Evolutionary conservation across 2,329 filamentous ascomycete genomes (phyloP), one percentile per base, ranked within the genome.

Genomic region (Graphium sp.): DNA sequence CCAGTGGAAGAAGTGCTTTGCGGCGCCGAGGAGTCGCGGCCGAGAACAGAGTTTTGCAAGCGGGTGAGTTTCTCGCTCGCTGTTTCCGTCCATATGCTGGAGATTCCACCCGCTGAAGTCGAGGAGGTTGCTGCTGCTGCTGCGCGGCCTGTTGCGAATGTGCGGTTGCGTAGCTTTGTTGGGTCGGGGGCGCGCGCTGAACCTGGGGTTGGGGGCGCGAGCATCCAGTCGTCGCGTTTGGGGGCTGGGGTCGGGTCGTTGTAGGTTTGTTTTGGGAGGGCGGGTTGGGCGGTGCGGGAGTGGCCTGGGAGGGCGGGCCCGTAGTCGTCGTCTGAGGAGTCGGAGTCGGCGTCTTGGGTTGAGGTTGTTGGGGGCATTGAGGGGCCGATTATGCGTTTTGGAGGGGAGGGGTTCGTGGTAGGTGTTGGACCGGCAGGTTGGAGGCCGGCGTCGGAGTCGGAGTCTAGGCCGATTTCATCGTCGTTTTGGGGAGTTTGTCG

Each of bases 11-110:
- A 15, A 7, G 12, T 18, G 7, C 18, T 14, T 18, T 30, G 15
- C 17, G 23, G 19, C 3, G 53, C 53, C 36, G 49, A 55, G 30
- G 36, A 48, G n/a, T 33, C 36, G 3, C 85, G 69, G 1, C 85
- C 85, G 39, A 94, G 66, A 8, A 92, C 78, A 30, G 89, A 72
- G 46, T 92, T 74, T 40, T 78, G 74, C 14, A 94, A 53, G 22
- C 82, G 66, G 49, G 77, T 74, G 33, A 80, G 70, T 49, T 91
- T 92, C 52, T 94, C 69, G 46, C 87, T 80, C 0, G 83, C 80
- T 7, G 83, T 93, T 50, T 95, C 87, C 1, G 82, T 85, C 87
- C 87, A 95, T 24, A 87, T 71, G 14, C 70, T 72, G 43, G 68
- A 66, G 25, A 82, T 62, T 5, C 47, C 50, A 7, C 42, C 35